These are phyloP conservation scores for Peribolospora kevripleyi DNA, from an alignment of 768 basidiomycete genomes.

Conservation along the genomic window DNA sequence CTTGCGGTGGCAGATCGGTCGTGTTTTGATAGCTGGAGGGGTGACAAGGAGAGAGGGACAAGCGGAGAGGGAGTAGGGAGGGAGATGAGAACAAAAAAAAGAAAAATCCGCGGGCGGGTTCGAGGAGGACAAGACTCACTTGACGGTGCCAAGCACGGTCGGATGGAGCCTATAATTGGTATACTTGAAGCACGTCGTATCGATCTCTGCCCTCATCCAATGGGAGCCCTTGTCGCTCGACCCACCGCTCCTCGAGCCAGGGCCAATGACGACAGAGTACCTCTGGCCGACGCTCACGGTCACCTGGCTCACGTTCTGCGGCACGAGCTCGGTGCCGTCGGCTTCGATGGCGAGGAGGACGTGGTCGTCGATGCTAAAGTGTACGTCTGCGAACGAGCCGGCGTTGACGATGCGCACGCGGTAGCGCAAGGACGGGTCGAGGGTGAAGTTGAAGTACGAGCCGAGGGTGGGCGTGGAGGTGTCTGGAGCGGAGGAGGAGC, in stretches of 20 bases:
- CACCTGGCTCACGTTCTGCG: constrained; percentile 23
- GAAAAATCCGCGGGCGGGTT: neutral
- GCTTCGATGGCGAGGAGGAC: constrained; percentile 27
- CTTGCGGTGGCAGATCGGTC: too few relatives aligned
- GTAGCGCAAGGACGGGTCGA: constrained; percentile 15
- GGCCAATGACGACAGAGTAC: constrained; percentile 27
- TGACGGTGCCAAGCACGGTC: neutral
- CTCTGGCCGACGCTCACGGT: constrained; percentile 28
- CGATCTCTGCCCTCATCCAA: constrained; percentile 7
- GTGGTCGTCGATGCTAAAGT: constrained; percentile 28
- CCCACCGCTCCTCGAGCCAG: constrained; percentile 21
- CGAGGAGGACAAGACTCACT: neutral
- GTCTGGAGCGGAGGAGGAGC: neutral
- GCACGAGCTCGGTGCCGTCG: constrained; percentile 26
- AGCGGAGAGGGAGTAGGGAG: neutral
- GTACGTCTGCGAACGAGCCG: constrained; percentile 27
- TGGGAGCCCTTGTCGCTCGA: constrained; percentile 3
- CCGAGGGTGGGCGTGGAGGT: neutral
- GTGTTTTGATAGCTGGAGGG: neutral
- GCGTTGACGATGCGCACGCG: constrained; percentile 30
- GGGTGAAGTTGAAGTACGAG: neutral
- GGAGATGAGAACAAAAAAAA: neutral
- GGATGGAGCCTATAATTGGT: neutral
- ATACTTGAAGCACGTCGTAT: neutral
- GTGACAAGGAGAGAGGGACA: too few relatives aligned